Conservation (phyloP, 306 rosid genomes). For the Aeschynomene evenia region DNA sequence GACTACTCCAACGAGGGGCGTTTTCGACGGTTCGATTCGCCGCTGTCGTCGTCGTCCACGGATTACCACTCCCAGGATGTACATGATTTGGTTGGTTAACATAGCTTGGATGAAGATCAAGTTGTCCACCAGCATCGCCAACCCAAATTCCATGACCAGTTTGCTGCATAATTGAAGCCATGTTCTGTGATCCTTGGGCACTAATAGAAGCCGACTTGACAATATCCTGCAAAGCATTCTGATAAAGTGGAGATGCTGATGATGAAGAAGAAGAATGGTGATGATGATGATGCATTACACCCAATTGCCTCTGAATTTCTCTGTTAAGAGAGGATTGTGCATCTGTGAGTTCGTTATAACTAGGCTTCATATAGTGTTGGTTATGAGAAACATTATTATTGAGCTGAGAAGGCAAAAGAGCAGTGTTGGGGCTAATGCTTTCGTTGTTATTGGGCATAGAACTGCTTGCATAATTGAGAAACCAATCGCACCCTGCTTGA, state of each 20-base stretch:
- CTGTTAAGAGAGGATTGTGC: slow-evolving; percentile 10
- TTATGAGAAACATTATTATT: slow-evolving; percentile 20
- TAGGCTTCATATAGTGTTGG: slow-evolving; percentile 14
- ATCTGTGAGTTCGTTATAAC: slow-evolving; percentile 29
- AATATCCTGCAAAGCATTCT: slow-evolving; percentile 53
- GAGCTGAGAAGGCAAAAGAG: slow-evolving; percentile 29
- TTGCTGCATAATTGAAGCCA: slow-evolving; percentile 34
- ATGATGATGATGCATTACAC: slow-evolving; percentile 35
- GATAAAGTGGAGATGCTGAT: slow-evolving; percentile 35
- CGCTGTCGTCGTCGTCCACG: too few relatives aligned
- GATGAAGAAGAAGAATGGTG: slow-evolving; percentile 2
- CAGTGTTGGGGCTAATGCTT: slow-evolving; percentile 13
- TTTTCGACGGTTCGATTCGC: slow-evolving; percentile 31
- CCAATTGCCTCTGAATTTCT: slow-evolving; percentile 36
- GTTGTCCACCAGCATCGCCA: slow-evolving; percentile 44
- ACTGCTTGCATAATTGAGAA: slow-evolving; percentile 41
- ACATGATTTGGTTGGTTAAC: slow-evolving; percentile 40
- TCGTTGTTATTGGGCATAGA: slow-evolving; percentile 21
- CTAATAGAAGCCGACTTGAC: slow-evolving; percentile 46
- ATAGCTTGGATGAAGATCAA: slow-evolving; percentile 44
- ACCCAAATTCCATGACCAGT: slow-evolving; percentile 29
- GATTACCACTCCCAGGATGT: slow-evolving; percentile 30
- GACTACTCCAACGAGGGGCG: slow-evolving; percentile 22
- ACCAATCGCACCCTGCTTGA: slow-evolving; percentile 54
- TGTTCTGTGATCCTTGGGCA: slow-evolving; percentile 36